Base-by-base conservation (phyloP, 2,329 filamentous ascomycete species). In the Lecanosticta acicola region DNA sequence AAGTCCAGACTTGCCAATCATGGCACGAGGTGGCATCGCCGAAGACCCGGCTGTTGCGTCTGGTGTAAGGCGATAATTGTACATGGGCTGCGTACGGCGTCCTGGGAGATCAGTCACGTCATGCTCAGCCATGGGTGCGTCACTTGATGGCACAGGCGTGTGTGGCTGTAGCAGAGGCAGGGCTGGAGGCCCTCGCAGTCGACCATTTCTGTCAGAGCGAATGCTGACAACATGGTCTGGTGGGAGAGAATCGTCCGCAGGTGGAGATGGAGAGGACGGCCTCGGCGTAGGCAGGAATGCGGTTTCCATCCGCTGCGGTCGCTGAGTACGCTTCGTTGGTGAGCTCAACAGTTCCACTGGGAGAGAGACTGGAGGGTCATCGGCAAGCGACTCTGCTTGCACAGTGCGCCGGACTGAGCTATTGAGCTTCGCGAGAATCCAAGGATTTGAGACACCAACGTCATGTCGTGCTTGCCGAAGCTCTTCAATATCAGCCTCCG, bases 351-450 rank as follows among this genome's bases (percentile, higher is more conserved):
- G 5, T 24, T 43, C 11, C 10, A 26, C 14, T 14, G 32, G 32
- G 9, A 35, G 24, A 10, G 41, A n/a, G n/a, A n/a, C n/a, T n/a
- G n/a, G 24, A 34, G n/a, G 14, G 21, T 33, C 21, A 18, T 20
- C 17, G 16, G 29, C 41, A 5, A 20, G 29, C 20, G 38, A 17
- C n/a, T 9, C n/a, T n/a, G n/a, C n/a, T n/a, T n/a, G n/a, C n/a
- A 10, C 17, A 16, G 21, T 32, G 8, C 18, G 16, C 34, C 5
- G 24, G 17, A 35, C 32, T 17, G 53, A 47, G 1, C 57, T 43
- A 37, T 74, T 73, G 64, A 76, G 67, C 48, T 69, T 73, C 18
- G 73, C 72, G 35, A 73, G 65, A 0, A 68, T 69, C 71, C 72
- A 76, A 1, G 74, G 74, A 49, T 76, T 76, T 1, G 67, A 71